These are phyloP conservation scores for Solanum chmielewskii DNA, from an alignment of 257 asterid species.

Conservation along the genomic window DNA sequence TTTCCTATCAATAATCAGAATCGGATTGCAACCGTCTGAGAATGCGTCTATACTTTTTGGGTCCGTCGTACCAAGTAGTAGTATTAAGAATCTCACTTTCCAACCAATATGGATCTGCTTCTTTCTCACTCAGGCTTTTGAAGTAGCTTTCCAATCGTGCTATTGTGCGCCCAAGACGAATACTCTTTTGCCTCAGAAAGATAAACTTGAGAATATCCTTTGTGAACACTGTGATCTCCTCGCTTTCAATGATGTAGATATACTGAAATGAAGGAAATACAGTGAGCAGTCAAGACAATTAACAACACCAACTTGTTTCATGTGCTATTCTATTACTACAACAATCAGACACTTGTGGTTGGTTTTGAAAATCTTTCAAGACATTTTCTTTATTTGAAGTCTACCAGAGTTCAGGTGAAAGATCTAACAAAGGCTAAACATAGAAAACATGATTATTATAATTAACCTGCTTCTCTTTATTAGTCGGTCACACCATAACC, in stretches of 20 bases:
- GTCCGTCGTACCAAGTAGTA: constrained; percentile 45
- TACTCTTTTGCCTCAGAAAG: constrained; percentile 42
- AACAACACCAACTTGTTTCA: not conserved
- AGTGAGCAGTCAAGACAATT: not conserved
- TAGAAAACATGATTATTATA: not conserved
- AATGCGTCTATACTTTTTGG: constrained; percentile 30
- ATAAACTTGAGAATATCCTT: constrained; percentile 45
- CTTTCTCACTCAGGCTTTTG: constrained; percentile 9
- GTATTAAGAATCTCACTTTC: constrained; percentile 44
- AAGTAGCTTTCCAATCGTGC: constrained; percentile 21
- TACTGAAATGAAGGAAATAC: constrained; percentile 36
- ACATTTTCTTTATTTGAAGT: not conserved
- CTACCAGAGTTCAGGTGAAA: not conserved
- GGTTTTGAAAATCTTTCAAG: not conserved
- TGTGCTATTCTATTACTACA: not conserved
- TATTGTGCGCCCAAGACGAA: constrained; percentile 40
- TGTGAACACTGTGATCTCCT: constrained; percentile 33
- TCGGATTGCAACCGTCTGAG: not conserved
- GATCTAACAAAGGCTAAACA: not conserved
- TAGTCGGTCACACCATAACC: not conserved
- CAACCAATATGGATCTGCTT: constrained; percentile 44
- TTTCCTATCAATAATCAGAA: not conserved
- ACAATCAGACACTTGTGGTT: not conserved
- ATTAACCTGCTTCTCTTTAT: not conserved
- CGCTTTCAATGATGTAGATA: constrained; percentile 48